phyloP scores from a whole-genome alignment of 2,329 filamentous ascomycete species.

The Fusarium hainanense region DNA sequence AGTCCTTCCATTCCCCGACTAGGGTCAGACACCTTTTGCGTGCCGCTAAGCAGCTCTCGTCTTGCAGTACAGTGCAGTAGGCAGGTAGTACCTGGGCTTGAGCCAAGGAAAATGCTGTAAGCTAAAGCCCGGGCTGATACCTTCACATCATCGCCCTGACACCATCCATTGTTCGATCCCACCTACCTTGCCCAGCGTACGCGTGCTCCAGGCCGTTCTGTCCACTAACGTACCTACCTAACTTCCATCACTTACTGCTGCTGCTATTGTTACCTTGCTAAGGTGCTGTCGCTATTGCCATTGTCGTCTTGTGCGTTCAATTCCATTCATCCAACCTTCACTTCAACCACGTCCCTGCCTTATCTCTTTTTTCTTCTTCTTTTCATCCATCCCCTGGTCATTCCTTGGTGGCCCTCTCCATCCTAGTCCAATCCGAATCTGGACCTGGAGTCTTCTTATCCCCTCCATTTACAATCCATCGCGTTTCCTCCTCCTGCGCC shows the following conservation, averaged over 20 bases:
- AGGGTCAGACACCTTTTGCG: conserved; percentile 38
- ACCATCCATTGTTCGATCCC: conserved; percentile 39
- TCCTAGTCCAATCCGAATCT: conserved; percentile 32
- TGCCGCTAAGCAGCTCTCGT: conserved; percentile 39
- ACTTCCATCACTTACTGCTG: background rate
- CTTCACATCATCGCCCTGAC: conserved; percentile 39
- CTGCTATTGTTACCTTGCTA: conserved; percentile 9
- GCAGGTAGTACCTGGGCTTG: conserved; percentile 26
- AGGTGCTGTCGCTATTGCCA: background rate
- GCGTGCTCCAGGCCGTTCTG: conserved; percentile 30
- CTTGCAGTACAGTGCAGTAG: conserved; percentile 28
- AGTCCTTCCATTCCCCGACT: conserved; percentile 40
- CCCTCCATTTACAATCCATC: conserved; percentile 31
- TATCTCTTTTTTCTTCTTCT: conserved; percentile 32
- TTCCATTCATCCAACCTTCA: conserved; percentile 30
- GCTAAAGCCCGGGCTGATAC: conserved; percentile 39
- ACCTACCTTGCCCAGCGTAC: conserved; percentile 25
- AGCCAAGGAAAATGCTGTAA: conserved; percentile 22
- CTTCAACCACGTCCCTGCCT: conserved; percentile 27
- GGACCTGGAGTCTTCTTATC: conserved; percentile 36
- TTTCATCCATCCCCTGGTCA: conserved; percentile 33
- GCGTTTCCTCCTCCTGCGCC: conserved; percentile 33
- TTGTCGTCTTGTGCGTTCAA: conserved; percentile 8
- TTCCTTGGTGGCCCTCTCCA: conserved; percentile 34
- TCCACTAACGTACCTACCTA: background rate